Base-by-base conservation (phyloP, 2,329 filamentous ascomycete species). In the Trichoderma gracile region DNA sequence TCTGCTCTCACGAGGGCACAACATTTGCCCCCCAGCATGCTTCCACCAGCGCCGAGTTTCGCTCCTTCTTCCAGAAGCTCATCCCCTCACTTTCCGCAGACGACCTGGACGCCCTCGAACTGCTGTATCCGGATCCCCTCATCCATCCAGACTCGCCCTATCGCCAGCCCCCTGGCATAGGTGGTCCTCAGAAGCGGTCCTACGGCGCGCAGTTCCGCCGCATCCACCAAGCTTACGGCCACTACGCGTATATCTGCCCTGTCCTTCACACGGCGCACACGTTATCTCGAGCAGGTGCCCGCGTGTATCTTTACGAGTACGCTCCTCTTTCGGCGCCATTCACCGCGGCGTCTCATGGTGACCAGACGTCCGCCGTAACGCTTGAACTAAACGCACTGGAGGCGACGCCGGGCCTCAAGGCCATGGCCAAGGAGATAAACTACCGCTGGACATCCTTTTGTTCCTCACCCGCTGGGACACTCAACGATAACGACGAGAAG, bases 1-100 rank as follows among this genome's bases (percentile, higher is more conserved):
- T 87, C 78, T 88, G 87, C 74, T 84, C 85, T 45, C 87, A 91
- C 70, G 89, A 92, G 73, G 89, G 89, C 17, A 82, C 86, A 0
- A 73, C 80, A 43, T 92, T 91, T 71, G 83, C 91, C 0, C 83
- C 87, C 0, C 73, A 77, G 15, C 69, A 73, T 7, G 78, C 83
- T 60, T 75, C 79, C 15, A 78, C 77, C 2, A 76, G 81, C 12
- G 75, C 73, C 0, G 80, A 87, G 12, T 89, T 91, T 72, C 79
- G 78, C 3, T 65, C 73, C 3, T 90, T 91, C 74, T 91, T 90
- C 78, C 73, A 75, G 0, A 78, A 75, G 0, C 81, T 92, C 10
- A 81, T 92, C 14, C 89, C 89, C 0, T 77, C 79, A 2, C 76
- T 91, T 15, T 78, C 78, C 3, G 66, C 74, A 0, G 69, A 75